phyloP scores from a whole-genome alignment of 371 early-diverging fungal genomes.

The Apophysomyces variabilis region DNA sequence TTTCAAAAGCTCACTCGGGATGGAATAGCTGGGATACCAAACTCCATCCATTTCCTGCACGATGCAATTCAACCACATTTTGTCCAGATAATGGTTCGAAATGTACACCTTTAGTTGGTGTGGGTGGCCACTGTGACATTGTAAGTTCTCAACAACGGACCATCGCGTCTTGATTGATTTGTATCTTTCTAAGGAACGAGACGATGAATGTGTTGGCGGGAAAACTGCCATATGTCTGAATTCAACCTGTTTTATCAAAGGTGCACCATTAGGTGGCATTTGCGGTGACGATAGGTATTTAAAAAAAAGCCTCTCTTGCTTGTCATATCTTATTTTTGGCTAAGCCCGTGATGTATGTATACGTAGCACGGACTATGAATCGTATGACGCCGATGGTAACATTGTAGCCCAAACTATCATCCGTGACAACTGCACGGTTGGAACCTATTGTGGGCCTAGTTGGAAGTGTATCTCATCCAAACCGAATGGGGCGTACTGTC shows the following conservation, averaged over 20 bases:
- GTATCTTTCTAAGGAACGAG: slow-evolving; percentile 37
- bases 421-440: slow-evolving; percentile 53
- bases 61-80: slow-evolving; percentile 35
- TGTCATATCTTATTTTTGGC: not conserved
- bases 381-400: slow-evolving; percentile 35
- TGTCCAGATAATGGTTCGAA: slow-evolving; percentile 48
- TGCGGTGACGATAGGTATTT: slow-evolving; percentile 53
- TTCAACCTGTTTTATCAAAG: slow-evolving; percentile 46
- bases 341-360: slow-evolving; percentile 6
- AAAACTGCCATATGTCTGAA: slow-evolving; percentile 46
- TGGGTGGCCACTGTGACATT: slow-evolving; percentile 39
- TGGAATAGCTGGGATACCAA: slow-evolving; percentile 36
- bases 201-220: slow-evolving; percentile 47
- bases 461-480: slow-evolving; percentile 36
- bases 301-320: not conserved
- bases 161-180: not conserved
- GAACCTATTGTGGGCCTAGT: slow-evolving; percentile 34
- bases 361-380: slow-evolving; percentile 28
- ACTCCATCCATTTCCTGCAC: slow-evolving; percentile 31
- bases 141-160: slow-evolving; percentile 15
- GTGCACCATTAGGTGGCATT: slow-evolving; percentile 42
- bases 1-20: not conserved
- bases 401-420: slow-evolving; percentile 40
- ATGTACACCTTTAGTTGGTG: slow-evolving; percentile 29
- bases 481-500: slow-evolving; percentile 22